A percentile compares a stretch with the other conserved stretches of the same genome.
phyloP scores from a whole-genome alignment of 2,329 filamentous ascomycete genomes.

The Fusarium caatingaense region DNA sequence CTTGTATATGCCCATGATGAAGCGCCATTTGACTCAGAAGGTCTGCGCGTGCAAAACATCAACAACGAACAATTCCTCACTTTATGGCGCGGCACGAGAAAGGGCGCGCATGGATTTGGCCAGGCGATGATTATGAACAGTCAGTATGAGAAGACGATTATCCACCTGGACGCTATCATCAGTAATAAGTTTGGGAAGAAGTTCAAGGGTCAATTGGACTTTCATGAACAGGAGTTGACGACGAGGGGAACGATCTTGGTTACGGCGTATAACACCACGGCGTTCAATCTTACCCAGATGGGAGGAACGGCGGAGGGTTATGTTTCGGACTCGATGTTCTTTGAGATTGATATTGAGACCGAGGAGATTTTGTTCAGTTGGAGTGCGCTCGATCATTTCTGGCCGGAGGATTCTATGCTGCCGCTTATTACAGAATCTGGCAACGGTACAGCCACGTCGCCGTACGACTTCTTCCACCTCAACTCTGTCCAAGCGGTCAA shows the following conservation, averaged over 20 bases:
- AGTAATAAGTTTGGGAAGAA: neutral
- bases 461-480: constrained; percentile 45
- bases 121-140: constrained; percentile 48
- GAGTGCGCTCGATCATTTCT: constrained; percentile 53
- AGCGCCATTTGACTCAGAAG: constrained; percentile 29
- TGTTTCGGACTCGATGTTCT: constrained; percentile 51
- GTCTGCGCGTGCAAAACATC: constrained; percentile 46
- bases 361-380: constrained; percentile 55
- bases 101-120: constrained; percentile 48
- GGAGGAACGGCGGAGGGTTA: constrained; percentile 34
- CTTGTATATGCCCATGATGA: constrained; percentile 45
- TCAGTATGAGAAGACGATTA: constrained; percentile 40
- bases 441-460: constrained; percentile 9
- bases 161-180: constrained; percentile 25
- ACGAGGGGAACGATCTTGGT: constrained; percentile 40
- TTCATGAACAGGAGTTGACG: constrained; percentile 42
- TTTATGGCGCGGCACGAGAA: constrained; percentile 45
- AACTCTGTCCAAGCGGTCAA: constrained; percentile 43
- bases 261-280: constrained; percentile 42
- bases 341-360: constrained; percentile 56
- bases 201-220: constrained; percentile 30
- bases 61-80: constrained; percentile 49
- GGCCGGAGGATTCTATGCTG: constrained; percentile 26
- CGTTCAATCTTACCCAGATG: constrained; percentile 26
- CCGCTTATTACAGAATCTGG: constrained; percentile 19